phyloP scores from a whole-genome alignment of 1,284 basidiomycete genomes.

The Wolfiporia cocos region DNA sequence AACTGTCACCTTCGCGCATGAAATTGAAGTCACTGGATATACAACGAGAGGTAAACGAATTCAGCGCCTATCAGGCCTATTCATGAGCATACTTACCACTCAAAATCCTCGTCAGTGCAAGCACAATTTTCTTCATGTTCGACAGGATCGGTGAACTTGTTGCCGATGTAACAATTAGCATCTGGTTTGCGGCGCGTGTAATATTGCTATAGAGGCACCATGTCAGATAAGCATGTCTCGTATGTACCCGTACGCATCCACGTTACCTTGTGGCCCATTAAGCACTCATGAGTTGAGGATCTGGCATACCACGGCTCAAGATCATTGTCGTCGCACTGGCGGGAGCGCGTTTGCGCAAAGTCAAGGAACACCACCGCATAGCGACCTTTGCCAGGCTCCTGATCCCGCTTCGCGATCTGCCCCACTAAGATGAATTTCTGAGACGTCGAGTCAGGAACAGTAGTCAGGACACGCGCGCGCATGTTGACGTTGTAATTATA shows the following conservation, averaged over 20 bases:
- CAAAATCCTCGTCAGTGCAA: slow-evolving; percentile 87
- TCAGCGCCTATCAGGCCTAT: background rate
- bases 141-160: slow-evolving; percentile 86
- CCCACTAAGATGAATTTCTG: slow-evolving; percentile 90
- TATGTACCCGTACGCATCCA: background rate
- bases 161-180: slow-evolving; percentile 87
- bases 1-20: slow-evolving; percentile 64
- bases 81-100: slow-evolving; percentile 59
- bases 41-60: too few species aligned
- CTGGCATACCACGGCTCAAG: slow-evolving; percentile 90
- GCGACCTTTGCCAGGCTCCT: slow-evolving; percentile 47
- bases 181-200: slow-evolving; percentile 82
- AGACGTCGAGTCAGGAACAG: slow-evolving; percentile 88
- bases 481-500: slow-evolving; percentile 70
- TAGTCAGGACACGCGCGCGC: slow-evolving; percentile 74
- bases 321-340: slow-evolving; percentile 71
- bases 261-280: slow-evolving; percentile 91
- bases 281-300: slow-evolving; percentile 63
- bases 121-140: slow-evolving; percentile 79
- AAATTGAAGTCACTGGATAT: slow-evolving; percentile 80
- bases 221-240: background rate
- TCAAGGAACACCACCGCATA: slow-evolving; percentile 81
- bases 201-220: slow-evolving; percentile 65
- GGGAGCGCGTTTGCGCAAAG: slow-evolving; percentile 66
- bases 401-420: slow-evolving; percentile 63